Base-by-base conservation (phyloP, 2,329 filamentous ascomycete genomes). In the Pseudocercospora crystallina region DNA sequence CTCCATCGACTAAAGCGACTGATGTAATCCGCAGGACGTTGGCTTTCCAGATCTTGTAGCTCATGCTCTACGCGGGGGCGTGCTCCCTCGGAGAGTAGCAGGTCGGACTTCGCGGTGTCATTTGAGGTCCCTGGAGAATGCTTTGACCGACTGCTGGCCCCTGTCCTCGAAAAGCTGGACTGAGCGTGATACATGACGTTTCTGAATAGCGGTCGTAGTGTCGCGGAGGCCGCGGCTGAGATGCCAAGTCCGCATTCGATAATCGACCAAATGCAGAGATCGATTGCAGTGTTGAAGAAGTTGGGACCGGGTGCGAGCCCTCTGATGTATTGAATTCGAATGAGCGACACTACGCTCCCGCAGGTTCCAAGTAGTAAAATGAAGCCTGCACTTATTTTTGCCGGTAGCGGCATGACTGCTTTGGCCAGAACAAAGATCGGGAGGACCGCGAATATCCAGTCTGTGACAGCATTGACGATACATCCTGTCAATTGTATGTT, bases 391-490 rank as follows among this genome's bases (percentile, higher is more conserved):
- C 71, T 72, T 13, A 71, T 36, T 54, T 75, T 76, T 39, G 72
- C 68, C 10, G 65, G 64, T 12, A 54, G 55, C 17, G 70, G 70
- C 60, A 77, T 71, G 39, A 72, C 66, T 8, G 72, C 64, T 14
- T 69, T 68, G 59, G 67, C 69, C 39, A 76, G 60, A 17, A 76
- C 54, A 31, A 69, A 61, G 5, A 69, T 65, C 2, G 74, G 74
- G 5, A 76, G 66, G 12, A 70, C 59, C 17, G 66, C 67, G 35
- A 72, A 62, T 43, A 63, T 49, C 54, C 62, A 63, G 54, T 72
- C 68, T 2, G 69, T 71, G 9, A 65, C 11, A 17, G 70, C 68
- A 39, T 71, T 72, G 36, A 73, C 57, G 40, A 64, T 63, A 5
- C 61, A 57, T 5, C 60, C 62, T 3, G 46, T 50, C 26, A 63